Conservation (phyloP, 2,329 filamentous ascomycete species). For the Talaromyces sp. region DNA sequence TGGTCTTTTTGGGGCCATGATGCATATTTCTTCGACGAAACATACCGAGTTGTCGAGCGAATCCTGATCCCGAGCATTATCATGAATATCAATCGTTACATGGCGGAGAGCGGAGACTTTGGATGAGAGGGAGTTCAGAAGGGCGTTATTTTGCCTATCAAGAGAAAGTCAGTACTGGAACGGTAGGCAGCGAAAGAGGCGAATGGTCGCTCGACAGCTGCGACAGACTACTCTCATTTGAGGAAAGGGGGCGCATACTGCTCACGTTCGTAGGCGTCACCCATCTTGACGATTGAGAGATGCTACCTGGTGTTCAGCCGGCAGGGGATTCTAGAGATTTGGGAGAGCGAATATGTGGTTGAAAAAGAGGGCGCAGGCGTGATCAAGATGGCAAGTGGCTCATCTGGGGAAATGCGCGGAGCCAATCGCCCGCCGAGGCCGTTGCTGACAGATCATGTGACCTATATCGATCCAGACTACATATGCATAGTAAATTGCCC, state of each 20-base stretch:
- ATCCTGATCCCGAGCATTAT: constrained; percentile 85
- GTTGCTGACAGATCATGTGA: constrained; percentile 14
- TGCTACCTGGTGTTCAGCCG: neutral
- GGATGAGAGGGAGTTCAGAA: constrained; percentile 83
- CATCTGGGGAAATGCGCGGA: constrained; percentile 8
- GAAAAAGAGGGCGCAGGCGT: neutral
- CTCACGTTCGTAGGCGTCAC: constrained; percentile 77
- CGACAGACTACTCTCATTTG: neutral
- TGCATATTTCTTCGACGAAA: constrained; percentile 16
- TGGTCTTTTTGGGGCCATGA: neutral
- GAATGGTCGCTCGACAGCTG: neutral
- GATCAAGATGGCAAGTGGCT: constrained; percentile 11
- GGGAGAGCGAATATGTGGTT: neutral
- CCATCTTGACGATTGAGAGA: constrained; percentile 54
- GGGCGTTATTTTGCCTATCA: constrained; percentile 83
- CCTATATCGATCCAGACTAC: neutral
- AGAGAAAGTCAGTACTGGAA: neutral
- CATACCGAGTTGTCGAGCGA: constrained; percentile 84
- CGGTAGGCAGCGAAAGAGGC: neutral
- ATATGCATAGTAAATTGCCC: neutral
- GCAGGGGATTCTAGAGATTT: neutral
- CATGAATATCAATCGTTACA: constrained; percentile 97
- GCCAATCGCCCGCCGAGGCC: neutral
- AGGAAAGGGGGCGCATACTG: constrained; percentile 46
- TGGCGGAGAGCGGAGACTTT: constrained; percentile 92